Conservation (phyloP, 805 yeast genomes). For the Candida jianshihensis region DNA sequence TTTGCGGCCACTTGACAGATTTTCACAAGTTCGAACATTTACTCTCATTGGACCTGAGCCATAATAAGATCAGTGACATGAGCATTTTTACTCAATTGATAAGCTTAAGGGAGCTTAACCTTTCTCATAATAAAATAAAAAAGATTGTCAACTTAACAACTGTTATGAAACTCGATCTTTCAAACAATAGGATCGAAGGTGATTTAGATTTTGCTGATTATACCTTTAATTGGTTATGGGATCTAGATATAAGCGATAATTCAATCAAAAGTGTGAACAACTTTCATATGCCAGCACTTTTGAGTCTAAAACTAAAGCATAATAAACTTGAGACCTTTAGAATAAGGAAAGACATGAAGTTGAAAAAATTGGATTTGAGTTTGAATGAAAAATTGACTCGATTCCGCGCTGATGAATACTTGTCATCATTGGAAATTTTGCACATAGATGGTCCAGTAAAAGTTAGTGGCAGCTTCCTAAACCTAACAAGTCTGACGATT, state of each 20-base stretch:
- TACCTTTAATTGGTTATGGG: conserved; percentile 4
- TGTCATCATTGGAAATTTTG: conserved; percentile 1
- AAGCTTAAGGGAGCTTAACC: conserved; percentile 19
- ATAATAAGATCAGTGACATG: conserved; percentile 31
- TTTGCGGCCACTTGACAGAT: conserved; percentile 16
- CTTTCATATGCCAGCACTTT: not conserved
- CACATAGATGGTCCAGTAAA: conserved; percentile 4
- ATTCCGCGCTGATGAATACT: not conserved
- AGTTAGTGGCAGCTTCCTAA: conserved; percentile 2
- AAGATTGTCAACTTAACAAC: conserved; percentile 15
- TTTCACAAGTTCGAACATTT: conserved; percentile 17
- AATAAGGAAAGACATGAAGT: not conserved
- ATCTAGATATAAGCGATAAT: not conserved
- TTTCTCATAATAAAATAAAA: conserved; percentile 29
- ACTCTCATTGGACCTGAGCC: conserved; percentile 29
- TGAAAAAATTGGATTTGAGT: not conserved
- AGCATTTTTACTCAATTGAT: conserved; percentile 21
- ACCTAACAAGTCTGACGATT: conserved; percentile 1
- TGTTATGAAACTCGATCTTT: conserved; percentile 29
- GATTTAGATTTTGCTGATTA: conserved; percentile 3
- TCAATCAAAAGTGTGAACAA: not conserved
- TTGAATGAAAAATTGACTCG: not conserved
- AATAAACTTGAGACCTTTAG: not conserved
- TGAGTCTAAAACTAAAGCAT: not conserved
- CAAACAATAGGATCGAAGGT: conserved; percentile 27